Conservation (phyloP, 148 eudicot genomes). For the Vaccinium vitisidaea region DNA sequence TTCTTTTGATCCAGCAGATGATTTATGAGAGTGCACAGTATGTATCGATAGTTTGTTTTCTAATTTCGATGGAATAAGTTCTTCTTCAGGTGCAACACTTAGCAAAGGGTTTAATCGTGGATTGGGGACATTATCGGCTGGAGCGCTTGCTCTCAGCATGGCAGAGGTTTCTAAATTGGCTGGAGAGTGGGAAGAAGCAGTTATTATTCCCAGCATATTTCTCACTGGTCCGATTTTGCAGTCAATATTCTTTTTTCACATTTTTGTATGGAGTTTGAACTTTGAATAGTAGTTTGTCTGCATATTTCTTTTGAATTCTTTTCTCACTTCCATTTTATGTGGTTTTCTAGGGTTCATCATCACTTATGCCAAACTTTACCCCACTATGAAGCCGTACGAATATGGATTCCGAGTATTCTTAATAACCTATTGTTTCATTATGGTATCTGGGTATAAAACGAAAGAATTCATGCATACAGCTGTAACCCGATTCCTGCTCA, state of each 20-base stretch:
- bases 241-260: neutral
- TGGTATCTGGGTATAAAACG: constrained; percentile 85
- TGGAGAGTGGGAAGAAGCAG: constrained; percentile 69
- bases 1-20: neutral
- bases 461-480: constrained; percentile 70
- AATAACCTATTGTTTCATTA: constrained; percentile 76
- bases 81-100: constrained; percentile 64
- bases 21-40: neutral
- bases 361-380: constrained; percentile 73
- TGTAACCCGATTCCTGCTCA: constrained; percentile 71
- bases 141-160: constrained; percentile 70
- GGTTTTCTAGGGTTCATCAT: constrained; percentile 46
- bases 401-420: constrained; percentile 87
- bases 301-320: neutral
- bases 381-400: constrained; percentile 86
- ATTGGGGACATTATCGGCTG: constrained; percentile 76
- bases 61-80: neutral
- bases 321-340: constrained; percentile 1
- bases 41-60: neutral
- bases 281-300: neutral
- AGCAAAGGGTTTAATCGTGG: constrained; percentile 89
- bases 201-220: constrained; percentile 61
- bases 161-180: constrained; percentile 53
- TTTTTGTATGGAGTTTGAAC: neutral
- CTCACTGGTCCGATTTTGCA: constrained; percentile 46